phyloP scores from a whole-genome alignment of 2,329 filamentous ascomycete species.

The Penicillium sp. region DNA sequence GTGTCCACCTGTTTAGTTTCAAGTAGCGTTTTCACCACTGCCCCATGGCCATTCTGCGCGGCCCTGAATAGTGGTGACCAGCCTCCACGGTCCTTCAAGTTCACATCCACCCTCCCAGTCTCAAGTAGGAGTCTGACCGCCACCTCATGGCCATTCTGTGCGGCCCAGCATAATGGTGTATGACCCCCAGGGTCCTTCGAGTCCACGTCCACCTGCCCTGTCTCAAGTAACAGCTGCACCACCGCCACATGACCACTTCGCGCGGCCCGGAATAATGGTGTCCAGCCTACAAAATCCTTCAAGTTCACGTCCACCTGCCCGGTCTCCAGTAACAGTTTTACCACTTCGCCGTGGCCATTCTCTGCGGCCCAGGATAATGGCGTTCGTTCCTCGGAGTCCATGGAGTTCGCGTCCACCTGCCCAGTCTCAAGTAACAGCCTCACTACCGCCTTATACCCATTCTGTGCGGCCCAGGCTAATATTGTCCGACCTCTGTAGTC shows the following conservation, averaged over 20 bases:
- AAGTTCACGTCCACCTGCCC: conserved; percentile 2
- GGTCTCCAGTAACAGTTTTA: neutral
- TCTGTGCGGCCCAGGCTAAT: neutral
- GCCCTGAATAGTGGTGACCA: neutral
- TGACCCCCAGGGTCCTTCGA: too few relatives aligned
- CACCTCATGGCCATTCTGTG: too few relatives aligned
- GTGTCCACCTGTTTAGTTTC: neutral
- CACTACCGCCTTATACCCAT: neutral
- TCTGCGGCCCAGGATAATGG: neutral
- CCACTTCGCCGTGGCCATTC: neutral
- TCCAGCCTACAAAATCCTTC: neutral
- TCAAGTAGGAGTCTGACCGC: neutral
- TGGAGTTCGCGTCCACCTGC: neutral
- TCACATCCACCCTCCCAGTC: neutral
- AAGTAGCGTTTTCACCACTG: neutral
- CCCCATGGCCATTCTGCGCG: neutral
- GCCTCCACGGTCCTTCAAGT: neutral
- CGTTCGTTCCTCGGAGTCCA: neutral
- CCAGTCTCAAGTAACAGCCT: neutral
- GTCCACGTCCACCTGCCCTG: neutral
- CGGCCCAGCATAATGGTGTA: too few relatives aligned
- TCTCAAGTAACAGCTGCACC: conserved; percentile 1
- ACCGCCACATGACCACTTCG: neutral
- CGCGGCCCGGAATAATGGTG: conserved; percentile 7
- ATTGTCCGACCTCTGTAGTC: neutral